Conservation (phyloP, 495 filamentous ascomycete genomes). For the Penicillium atrosanguineum region DNA sequence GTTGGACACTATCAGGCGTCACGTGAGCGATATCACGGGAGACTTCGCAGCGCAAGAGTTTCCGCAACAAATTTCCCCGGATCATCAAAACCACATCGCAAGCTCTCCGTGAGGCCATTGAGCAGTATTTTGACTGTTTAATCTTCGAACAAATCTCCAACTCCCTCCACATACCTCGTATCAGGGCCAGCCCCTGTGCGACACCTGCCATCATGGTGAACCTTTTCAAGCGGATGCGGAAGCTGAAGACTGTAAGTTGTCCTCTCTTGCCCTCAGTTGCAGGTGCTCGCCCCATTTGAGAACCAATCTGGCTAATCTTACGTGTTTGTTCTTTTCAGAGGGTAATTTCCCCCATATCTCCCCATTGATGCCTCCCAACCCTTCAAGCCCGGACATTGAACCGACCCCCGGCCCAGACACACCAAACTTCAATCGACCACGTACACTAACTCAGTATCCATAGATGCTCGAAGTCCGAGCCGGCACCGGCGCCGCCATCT, state of each 20-base stretch:
- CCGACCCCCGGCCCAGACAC: not conserved
- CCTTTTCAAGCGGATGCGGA: slow-evolving; percentile 72
- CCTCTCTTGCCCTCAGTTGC: not conserved
- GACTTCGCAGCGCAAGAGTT: slow-evolving; percentile 26
- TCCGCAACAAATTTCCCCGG: slow-evolving; percentile 27
- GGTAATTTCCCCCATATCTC: slow-evolving; percentile 32
- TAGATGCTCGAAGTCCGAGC: slow-evolving; percentile 70
- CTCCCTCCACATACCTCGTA: slow-evolving; percentile 1
- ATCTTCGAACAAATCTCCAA: not conserved
- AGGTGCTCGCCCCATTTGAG: not conserved
- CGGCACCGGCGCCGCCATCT: slow-evolving; percentile 77
- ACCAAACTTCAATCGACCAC: not conserved
- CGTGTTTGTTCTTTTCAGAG: slow-evolving; percentile 15
- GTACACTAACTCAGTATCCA: not conserved
- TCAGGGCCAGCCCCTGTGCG: slow-evolving; percentile 22
- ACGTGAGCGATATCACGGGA: slow-evolving; percentile 27
- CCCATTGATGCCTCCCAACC: slow-evolving; percentile 12
- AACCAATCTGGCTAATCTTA: slow-evolving; percentile 4
- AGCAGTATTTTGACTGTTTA: not conserved
- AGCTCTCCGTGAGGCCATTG: slow-evolving; percentile 4
- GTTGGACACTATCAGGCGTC: not conserved
- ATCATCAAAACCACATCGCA: slow-evolving; percentile 16
- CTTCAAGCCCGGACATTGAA: slow-evolving; percentile 2
- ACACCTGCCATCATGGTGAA: slow-evolving; percentile 63
- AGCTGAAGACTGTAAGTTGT: slow-evolving; percentile 69